Evolutionary conservation across 2,329 filamentous ascomycete genomes (phyloP).

Genomic region (Zymoseptoria passerinii): DNA sequence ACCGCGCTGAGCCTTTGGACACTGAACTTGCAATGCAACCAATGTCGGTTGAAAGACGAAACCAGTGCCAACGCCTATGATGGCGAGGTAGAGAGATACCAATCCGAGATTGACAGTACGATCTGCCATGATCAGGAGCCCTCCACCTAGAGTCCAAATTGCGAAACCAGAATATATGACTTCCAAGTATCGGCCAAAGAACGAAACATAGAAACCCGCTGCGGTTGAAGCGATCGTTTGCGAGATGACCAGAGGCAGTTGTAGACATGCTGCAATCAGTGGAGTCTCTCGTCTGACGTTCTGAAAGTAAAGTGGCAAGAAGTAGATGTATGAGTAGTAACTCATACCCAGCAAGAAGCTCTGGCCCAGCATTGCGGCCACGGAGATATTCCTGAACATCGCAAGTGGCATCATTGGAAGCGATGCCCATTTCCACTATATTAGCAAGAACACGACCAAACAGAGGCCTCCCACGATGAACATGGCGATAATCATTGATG

Average conservation of each 20-base stretch:
- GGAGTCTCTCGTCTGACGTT: conserved; percentile 44
- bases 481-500: conserved; percentile 53
- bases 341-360: conserved; percentile 53
- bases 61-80: conserved; percentile 49
- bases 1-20: conserved; percentile 49
- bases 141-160: conserved; percentile 45
- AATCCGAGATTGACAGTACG: conserved; percentile 38
- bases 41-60: conserved; percentile 46
- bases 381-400: conserved; percentile 48
- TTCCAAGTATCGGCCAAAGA: conserved; percentile 49
- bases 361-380: conserved; percentile 49
- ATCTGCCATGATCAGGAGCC: conserved; percentile 45
- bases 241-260: conserved; percentile 42
- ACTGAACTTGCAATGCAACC: conserved; percentile 44
- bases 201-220: conserved; percentile 52
- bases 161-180: conserved; percentile 46
- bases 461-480: conserved; percentile 43
- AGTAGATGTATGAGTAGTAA: conserved; percentile 54
- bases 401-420: conserved; percentile 52
- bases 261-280: conserved; percentile 44
- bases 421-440: conserved; percentile 48
- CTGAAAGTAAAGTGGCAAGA: conserved; percentile 48
- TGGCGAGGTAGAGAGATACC: conserved; percentile 44
- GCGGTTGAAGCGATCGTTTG: conserved; percentile 42
- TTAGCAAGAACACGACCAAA: conserved; percentile 39